Base-by-base conservation (phyloP, 73 alveolate species). In the Stentor roeselii region DNA sequence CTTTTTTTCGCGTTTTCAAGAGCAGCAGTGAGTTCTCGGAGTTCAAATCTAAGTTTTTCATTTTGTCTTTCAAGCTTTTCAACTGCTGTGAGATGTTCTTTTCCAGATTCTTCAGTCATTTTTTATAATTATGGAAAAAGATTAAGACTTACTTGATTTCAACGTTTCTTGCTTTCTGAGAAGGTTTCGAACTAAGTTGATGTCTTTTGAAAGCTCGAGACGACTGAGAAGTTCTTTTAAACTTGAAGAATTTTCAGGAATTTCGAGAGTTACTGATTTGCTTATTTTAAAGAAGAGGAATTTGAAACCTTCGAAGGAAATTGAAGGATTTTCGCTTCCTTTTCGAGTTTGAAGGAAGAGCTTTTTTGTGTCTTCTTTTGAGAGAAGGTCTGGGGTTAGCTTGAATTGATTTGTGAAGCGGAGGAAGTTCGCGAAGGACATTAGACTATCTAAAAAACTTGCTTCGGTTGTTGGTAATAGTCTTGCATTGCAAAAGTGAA, bases 11-110 rank as follows among this genome's bases (percentile, higher is more conserved):
- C 74, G 14, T 15, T 67, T 27, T 76, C 74, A 21, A 76, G 67
- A 21, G 60, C 74, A 36, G 60, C 78, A 39, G 82, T 76, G 32
- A 76, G 59, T 14, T 21, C 84, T 76, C 39, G 32, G 14, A 37
- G 39, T 35, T 76, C 84, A 37, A 11, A 14, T 37, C 84, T 34
- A n/a, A 76, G 67, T 30, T 76, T 37, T 40, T 76, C 84, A 76
- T 76, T 76, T 39, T 76, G 84, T 14, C 36, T 14, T 34, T 76
- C 39, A n/a, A 76, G 74, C 37, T 76, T 76, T 34, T 76, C 60
- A 40, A 76, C 39, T 0, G 84, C 80, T 67, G 41, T 67, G 80
- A 50, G 6, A 50, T 6, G 30, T 50, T 50, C 67, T 50, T 6
- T 11, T 11, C 67, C 67, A 11, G 67, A 11, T 11, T 50, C 67